Evolutionary conservation across 202 grass and related monocot species (phyloP), one percentile per base, ranked within the genome.

Genomic region (Digitaria exilis): DNA sequence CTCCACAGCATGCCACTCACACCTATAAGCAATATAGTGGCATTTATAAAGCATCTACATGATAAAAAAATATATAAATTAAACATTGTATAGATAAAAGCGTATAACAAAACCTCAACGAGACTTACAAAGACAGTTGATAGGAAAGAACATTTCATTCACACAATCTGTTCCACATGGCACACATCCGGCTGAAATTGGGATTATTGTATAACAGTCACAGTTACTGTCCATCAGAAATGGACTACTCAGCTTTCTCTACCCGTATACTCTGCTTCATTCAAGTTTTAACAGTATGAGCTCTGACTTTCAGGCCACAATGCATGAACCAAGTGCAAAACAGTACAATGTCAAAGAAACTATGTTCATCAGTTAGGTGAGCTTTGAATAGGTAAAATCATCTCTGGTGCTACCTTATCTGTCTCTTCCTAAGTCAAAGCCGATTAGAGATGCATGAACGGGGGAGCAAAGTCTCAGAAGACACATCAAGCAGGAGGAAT

Each of bases 401-500:
- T 78, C 42, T 62, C 67, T 63, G 79, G 43, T 50, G 31, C 41
- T 56, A 71, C 37, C 28, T 71, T 81, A 24, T 79, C 1, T 12
- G 77, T 71, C 74, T 86, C 80, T 13, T 26, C 60, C 35, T 64
- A 84, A 81, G 25, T 80, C 26, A 66, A 62, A 74, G 50, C 57
- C 37, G 59, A 68, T 48, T 71, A 61, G 52, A 21, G 43, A 17
- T 75, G 21, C 57, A 52, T 82, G 72, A 74, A 52, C 19, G 37
- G 12, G 43, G 54, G 73, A 73, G 19, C 50, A 0, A 52, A 73
- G 64, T 84, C 80, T 70, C 29, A 44, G 77, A 37, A 78, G 76
- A 45, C 34, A 55, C 8, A 32, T 86, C 69, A 91, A 84, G 55
- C 58, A 31, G 65, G 37, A 51, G 93, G 84, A 58, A 86, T 74